These are phyloP conservation scores for Rugonectria rugulosa DNA, from an alignment of 2,329 filamentous ascomycete genomes.

Conservation along the genomic window DNA sequence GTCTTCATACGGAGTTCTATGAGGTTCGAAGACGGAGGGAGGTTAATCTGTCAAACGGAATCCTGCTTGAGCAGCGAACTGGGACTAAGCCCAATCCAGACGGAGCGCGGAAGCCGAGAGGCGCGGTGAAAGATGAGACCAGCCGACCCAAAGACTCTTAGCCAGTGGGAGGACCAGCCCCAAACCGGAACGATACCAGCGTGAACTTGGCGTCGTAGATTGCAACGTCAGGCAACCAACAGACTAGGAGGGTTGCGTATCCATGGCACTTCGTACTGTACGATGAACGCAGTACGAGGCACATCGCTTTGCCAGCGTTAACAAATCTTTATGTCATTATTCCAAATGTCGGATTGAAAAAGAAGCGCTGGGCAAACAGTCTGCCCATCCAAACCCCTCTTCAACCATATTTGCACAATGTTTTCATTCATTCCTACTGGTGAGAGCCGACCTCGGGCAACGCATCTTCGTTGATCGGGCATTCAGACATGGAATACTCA, in stretches of 20 bases:
- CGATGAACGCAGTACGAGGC: too few relatives aligned
- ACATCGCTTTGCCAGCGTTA: too few relatives aligned
- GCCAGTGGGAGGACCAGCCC: neutral
- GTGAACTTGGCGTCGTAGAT: neutral
- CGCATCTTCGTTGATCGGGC: slow-evolving; percentile 2
- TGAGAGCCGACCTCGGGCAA: neutral
- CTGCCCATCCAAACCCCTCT: neutral
- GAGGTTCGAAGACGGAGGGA: too few relatives aligned
- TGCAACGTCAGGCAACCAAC: slow-evolving; percentile 1
- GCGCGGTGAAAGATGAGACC: neutral
- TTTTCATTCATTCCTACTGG: neutral
- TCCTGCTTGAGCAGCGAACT: too few relatives aligned
- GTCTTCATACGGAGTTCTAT: too few relatives aligned
- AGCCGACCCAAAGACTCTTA: neutral
- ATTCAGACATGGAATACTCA: neutral
- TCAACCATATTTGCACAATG: neutral
- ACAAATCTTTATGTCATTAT: too few relatives aligned
- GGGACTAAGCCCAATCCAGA: neutral
- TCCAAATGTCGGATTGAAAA: too few relatives aligned
- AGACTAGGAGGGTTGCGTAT: neutral
- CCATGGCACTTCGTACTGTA: neutral
- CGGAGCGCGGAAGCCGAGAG: neutral
- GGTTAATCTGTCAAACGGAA: too few relatives aligned
- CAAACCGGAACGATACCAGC: neutral
- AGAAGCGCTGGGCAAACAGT: neutral